Percentiles rank a stretch among this genome's conserved stretches.
phyloP scores from a whole-genome alignment of 768 basidiomycete genomes.

The Trametes gibbosa region DNA sequence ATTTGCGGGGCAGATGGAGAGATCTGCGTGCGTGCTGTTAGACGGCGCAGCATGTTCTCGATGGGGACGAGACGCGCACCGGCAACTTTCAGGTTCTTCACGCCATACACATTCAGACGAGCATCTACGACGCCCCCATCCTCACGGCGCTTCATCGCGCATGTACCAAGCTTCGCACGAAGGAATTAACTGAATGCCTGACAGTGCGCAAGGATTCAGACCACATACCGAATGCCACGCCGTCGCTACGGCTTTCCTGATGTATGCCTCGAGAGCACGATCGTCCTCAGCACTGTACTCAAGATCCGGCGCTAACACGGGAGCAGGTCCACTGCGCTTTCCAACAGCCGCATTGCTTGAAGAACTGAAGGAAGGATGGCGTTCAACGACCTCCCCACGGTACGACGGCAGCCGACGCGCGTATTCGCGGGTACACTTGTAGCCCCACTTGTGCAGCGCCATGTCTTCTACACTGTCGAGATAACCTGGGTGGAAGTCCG shows the following conservation, averaged over 20 bases:
- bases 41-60: not conserved
- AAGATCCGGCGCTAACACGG: slow-evolving; percentile 31
- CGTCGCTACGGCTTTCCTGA: slow-evolving; percentile 26
- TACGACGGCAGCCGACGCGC: slow-evolving; percentile 49
- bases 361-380: slow-evolving; percentile 32
- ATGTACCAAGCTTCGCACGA: slow-evolving; percentile 54
- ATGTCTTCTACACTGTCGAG: slow-evolving; percentile 40
- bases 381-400: slow-evolving; percentile 29
- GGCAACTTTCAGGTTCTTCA: slow-evolving; percentile 45
- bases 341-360: slow-evolving; percentile 25
- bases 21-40: not conserved
- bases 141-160: slow-evolving; percentile 63
- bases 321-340: slow-evolving; percentile 20
- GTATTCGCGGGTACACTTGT: slow-evolving; percentile 56
- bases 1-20: slow-evolving; percentile 8
- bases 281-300: slow-evolving; percentile 36
- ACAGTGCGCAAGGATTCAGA: not conserved
- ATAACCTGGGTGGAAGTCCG: slow-evolving; percentile 46
- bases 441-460: slow-evolving; percentile 45
- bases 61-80: not conserved
- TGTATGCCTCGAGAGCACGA: slow-evolving; percentile 31
- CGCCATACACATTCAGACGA: slow-evolving; percentile 59
- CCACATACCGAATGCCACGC: slow-evolving; percentile 33
- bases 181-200: not conserved
- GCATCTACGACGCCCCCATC: slow-evolving; percentile 61